These are phyloP conservation scores for Fusarium sp. DNA, from an alignment of 2,329 filamentous ascomycete species.

Conservation along the genomic window DNA sequence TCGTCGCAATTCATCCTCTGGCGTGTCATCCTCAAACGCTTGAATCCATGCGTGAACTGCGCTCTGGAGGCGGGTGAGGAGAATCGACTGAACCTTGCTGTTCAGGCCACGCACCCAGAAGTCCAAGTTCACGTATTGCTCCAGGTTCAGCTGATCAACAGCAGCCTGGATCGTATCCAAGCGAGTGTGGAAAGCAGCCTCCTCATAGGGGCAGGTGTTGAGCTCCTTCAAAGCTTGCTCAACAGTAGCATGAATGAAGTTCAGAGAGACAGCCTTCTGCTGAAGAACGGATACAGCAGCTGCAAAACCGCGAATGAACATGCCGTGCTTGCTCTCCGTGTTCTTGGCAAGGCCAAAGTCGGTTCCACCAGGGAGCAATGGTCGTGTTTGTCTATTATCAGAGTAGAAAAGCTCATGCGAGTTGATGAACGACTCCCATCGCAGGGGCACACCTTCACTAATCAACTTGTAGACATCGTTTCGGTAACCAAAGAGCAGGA, in stretches of 20 bases:
- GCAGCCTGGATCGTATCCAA: slow-evolving; percentile 89
- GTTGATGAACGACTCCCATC: slow-evolving; percentile 98
- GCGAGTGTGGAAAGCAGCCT: slow-evolving; percentile 81
- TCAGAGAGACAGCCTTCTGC: slow-evolving; percentile 83
- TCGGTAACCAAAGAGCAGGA: slow-evolving; percentile 89
- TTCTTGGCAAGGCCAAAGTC: slow-evolving; percentile 63
- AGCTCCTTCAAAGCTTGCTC: slow-evolving; percentile 88
- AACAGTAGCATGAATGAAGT: slow-evolving; percentile 81
- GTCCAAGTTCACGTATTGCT: slow-evolving; percentile 93
- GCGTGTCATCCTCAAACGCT: slow-evolving; percentile 77
- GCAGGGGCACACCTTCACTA: slow-evolving; percentile 86
- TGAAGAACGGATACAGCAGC: slow-evolving; percentile 89
- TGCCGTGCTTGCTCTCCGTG: slow-evolving; percentile 91
- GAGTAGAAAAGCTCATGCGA: slow-evolving; percentile 88
- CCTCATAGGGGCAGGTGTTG: slow-evolving; percentile 85
- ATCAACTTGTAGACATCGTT: slow-evolving; percentile 90
- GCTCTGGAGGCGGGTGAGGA: slow-evolving; percentile 84
- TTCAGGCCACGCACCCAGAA: slow-evolving; percentile 94
- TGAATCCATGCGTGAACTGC: slow-evolving; percentile 90
- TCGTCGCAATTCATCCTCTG: slow-evolving; percentile 66
- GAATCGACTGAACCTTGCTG: slow-evolving; percentile 81
- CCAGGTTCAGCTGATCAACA: slow-evolving; percentile 95
- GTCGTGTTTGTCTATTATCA: slow-evolving; percentile 61
- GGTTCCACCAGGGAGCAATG: slow-evolving; percentile 52
- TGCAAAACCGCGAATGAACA: slow-evolving; percentile 95